phyloP scores from a whole-genome alignment of 2,329 filamentous ascomycete species.

The Cercospora zeina region DNA sequence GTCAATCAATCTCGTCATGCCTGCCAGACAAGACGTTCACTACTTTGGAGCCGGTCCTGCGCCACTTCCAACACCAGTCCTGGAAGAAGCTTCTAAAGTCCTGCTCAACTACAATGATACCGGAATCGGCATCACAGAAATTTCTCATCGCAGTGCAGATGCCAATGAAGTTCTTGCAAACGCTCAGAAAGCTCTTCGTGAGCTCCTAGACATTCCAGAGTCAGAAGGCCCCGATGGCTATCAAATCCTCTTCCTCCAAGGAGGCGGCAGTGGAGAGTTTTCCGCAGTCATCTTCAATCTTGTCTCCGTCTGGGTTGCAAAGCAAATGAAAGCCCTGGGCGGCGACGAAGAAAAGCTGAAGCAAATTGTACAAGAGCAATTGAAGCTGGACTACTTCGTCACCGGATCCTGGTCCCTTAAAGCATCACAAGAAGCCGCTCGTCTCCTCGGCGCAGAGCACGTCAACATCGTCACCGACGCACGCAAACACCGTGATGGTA shows the following conservation, averaged over 20 bases:
- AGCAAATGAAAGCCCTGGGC: slow-evolving; percentile 49
- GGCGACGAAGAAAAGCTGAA: slow-evolving; percentile 61
- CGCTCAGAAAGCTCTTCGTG: slow-evolving; percentile 70
- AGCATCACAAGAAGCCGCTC: slow-evolving; percentile 76
- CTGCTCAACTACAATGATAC: slow-evolving; percentile 79
- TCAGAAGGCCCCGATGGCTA: slow-evolving; percentile 79
- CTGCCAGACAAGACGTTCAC: slow-evolving; percentile 69
- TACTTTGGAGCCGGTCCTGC: slow-evolving; percentile 93
- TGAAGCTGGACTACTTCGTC: slow-evolving; percentile 85
- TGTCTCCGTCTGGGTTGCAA: slow-evolving; percentile 75
- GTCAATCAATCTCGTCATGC: slow-evolving; percentile 54
- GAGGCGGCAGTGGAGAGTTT: slow-evolving; percentile 83
- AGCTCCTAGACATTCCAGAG: slow-evolving; percentile 76
- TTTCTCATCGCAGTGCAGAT: slow-evolving; percentile 80
- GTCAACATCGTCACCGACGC: slow-evolving; percentile 78
- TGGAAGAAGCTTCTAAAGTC: slow-evolving; percentile 72
- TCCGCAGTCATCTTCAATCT: slow-evolving; percentile 81
- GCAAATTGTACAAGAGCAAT: slow-evolving; percentile 64
- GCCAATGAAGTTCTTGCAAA: slow-evolving; percentile 77
- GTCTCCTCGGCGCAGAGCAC: slow-evolving; percentile 73
- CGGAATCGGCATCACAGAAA: slow-evolving; percentile 84
- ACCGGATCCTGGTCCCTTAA: slow-evolving; percentile 92
- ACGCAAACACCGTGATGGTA: slow-evolving; percentile 60
- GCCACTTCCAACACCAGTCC: slow-evolving; percentile 75
- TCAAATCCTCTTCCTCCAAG: slow-evolving; percentile 85